Conservation (phyloP, 352 stramenopile genomes). For the Phytophthora constricta region DNA sequence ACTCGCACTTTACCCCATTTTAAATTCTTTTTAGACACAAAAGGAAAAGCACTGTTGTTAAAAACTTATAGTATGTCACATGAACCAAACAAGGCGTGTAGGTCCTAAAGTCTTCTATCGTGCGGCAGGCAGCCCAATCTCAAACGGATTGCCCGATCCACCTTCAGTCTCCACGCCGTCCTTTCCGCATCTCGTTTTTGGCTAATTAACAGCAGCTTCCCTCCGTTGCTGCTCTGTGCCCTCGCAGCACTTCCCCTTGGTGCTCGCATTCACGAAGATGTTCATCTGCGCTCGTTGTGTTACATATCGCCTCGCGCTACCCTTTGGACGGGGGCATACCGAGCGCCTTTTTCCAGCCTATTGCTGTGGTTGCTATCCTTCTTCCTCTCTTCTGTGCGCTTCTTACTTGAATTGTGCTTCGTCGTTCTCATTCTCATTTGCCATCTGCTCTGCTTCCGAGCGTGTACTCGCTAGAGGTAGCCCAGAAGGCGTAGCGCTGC, state of each 20-base stretch:
- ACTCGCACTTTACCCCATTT: no score
- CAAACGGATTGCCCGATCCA: slow-evolving; percentile 7
- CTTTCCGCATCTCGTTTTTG: slow-evolving; percentile 21
- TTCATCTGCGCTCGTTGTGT: slow-evolving; percentile 23
- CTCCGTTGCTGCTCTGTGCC: slow-evolving; percentile 34
- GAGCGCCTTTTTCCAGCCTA: slow-evolving; percentile 15
- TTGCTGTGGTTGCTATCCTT: slow-evolving; percentile 6
- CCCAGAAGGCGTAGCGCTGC: slow-evolving; percentile 35
- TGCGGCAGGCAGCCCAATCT: slow-evolving; percentile 17
- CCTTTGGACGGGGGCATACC: slow-evolving; percentile 36
- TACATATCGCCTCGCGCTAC: slow-evolving; percentile 35
- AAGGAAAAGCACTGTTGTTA: not conserved
- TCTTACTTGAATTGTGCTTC: not conserved
- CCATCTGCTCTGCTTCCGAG: slow-evolving; percentile 6
- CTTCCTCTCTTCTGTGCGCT: slow-evolving; percentile 1
- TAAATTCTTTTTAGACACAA: no score
- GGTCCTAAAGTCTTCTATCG: slow-evolving; percentile 27
- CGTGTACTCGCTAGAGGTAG: slow-evolving; percentile 21
- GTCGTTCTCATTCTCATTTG: not conserved
- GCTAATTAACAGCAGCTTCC: slow-evolving; percentile 33
- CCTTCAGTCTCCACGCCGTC: slow-evolving; percentile 17
- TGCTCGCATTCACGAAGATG: slow-evolving; percentile 26
- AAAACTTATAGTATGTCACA: slow-evolving; percentile 10
- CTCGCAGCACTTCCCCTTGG: slow-evolving; percentile 30
- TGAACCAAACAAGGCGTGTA: slow-evolving; percentile 3